Base-by-base conservation (phyloP, 768 basidiomycete genomes). In the Calocera viscosa region DNA sequence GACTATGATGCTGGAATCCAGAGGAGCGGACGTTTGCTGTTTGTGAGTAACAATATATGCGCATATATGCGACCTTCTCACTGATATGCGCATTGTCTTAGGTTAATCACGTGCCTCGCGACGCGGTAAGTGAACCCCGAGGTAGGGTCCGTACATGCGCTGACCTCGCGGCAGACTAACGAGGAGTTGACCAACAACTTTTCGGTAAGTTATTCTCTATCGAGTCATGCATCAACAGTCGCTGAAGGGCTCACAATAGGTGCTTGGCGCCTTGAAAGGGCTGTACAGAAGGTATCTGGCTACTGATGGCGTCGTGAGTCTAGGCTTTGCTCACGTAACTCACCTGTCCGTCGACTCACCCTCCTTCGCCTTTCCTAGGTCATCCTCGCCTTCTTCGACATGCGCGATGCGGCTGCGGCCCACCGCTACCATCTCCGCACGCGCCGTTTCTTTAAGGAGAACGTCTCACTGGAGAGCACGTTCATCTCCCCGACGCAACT, bases 301-400 rank as follows among this genome's bases (percentile, higher is more conserved):
- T 10, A 16, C 2, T 19, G 10, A 60, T 28, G 53, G 53, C 14
- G 30, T 28, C 14, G 53, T 60, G 53, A 60, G 53, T 60, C 11
- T 16, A 11, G 14, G n/a, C n/a, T n/a, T n/a, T n/a, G n/a, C n/a
- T n/a, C n/a, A n/a, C n/a, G n/a, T n/a, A n/a, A n/a, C n/a, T n/a
- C n/a, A n/a, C n/a, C n/a, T n/a, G n/a, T n/a, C n/a, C n/a, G n/a
- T n/a, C 53, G 2, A 10, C 30, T 26, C 16, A 60, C 26, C 14
- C 53, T 28, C 30, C 14, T 10, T 60, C 43, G 30, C 30, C 53
- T 14, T 30, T 26, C 30, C 19, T 32, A 68, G 66, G 66, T 69
- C 49, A 78, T 87, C 68, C 68, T 86, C 22, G 82, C 84, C 7
- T 87, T 88, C 69, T 83, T 81, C 74, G 86, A 89, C 69, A 73